Conservation (phyloP, 129 eudicot species). For the Scalesia atractyloides region DNA sequence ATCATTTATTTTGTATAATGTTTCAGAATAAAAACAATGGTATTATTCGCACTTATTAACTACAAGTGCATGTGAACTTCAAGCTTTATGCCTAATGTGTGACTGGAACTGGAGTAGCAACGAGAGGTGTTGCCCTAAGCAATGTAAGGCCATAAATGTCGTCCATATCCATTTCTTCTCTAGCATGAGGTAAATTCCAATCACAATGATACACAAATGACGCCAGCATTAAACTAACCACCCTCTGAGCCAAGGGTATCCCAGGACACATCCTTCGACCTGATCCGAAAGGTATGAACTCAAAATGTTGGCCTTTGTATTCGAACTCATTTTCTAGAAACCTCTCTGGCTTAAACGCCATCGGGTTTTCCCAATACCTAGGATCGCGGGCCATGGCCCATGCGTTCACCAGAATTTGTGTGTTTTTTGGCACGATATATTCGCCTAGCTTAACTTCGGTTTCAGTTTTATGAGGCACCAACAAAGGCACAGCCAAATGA, state of each 20-base stretch:
- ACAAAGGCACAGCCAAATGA: not conserved
- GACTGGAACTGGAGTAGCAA: not conserved
- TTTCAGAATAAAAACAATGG: too few relatives aligned
- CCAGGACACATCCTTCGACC: slow-evolving; percentile 10
- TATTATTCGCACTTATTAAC: too few relatives aligned
- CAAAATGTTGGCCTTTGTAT: not conserved
- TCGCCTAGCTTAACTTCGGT: not conserved
- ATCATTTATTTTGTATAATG: too few relatives aligned
- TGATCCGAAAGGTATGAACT: slow-evolving; percentile 4
- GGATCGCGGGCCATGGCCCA: slow-evolving; percentile 4
- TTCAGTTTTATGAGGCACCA: slow-evolving; percentile 2
- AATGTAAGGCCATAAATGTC: not conserved
- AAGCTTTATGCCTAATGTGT: not conserved
- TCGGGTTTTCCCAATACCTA: not conserved
- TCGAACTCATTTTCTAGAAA: not conserved
- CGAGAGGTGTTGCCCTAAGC: not conserved
- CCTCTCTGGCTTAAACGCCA: not conserved
- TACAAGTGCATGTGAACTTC: too few relatives aligned
- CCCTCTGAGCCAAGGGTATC: slow-evolving; percentile 2
- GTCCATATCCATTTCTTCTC: not conserved
- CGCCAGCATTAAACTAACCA: not conserved
- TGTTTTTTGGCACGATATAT: not conserved
- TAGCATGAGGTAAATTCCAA: slow-evolving; percentile 3
- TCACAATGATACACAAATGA: not conserved
- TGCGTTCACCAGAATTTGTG: slow-evolving; percentile 1